Evolutionary conservation across 2,329 filamentous ascomycete species (phyloP), one percentile per base, ranked within the genome.

Genomic region (Phyllosticta paracitricarpa): DNA sequence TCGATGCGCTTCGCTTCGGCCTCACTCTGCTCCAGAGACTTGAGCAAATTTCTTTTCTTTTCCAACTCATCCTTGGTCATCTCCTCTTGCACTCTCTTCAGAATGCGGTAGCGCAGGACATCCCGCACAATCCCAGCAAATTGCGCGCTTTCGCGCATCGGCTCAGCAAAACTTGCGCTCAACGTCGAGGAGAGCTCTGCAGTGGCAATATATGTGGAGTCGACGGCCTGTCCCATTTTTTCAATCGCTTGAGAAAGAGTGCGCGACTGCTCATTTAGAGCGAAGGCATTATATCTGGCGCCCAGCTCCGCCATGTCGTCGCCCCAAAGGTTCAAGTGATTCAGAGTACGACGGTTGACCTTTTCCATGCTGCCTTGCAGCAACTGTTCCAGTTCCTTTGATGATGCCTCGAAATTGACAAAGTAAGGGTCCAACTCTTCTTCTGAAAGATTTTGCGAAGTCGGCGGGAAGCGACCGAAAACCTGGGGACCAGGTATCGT

Each of bases 361-460:
- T 96, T 97, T 72, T 99, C 95, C 79, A 99, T 96, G 5, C 91
- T 91, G 0, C 94, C 94, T 68, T 89, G 91, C 2, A 99, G 80
- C 4, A 97, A 81, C 17, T 88, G 80, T 73, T 99, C 95, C 1
- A 97, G 80, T 66, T 97, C 93, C 71, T 94, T 91, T 9, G 92
- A 96, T 1, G 91, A 93, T 2, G 87, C 82, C 72, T 99, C 95
- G 66, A 95, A 99, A 48, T 90, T 88, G 63, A 93, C 87, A 75
- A 99, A 99, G 73, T 97, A 99, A 1, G 92, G 91, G 69, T 99
- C 94, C 17, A 99, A 81, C 59, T 97, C 93, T 68, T 91, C 86
- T 72, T 99, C 95, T 66, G 84, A 89, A 59, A 97, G 77, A 59
- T 85, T 84, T 64, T 87, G 84, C 2, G 86, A 82, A 26, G 90